A percentile compares a stretch with the other conserved stretches of the same genome.
These are phyloP conservation scores for Exophiala calicioides DNA, from an alignment of 2,329 filamentous ascomycete genomes.

Conservation along the genomic window DNA sequence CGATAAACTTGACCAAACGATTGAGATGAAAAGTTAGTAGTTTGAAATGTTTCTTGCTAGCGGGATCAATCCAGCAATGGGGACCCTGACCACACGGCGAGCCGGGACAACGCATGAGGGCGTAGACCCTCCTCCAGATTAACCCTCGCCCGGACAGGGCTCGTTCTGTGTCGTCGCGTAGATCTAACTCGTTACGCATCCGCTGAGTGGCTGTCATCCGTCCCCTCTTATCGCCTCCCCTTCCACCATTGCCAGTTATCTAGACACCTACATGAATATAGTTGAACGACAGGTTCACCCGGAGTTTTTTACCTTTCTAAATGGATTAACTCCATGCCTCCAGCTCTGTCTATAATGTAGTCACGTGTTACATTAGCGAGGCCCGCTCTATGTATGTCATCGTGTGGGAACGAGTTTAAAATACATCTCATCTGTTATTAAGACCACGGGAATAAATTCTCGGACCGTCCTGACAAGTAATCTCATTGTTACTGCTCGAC, in stretches of 20 bases:
- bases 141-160: slow-evolving; percentile 30
- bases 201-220: slow-evolving; percentile 14
- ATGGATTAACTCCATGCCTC: slow-evolving; percentile 6
- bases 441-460: too few relatives aligned
- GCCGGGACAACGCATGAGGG: slow-evolving; percentile 35
- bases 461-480: too few relatives aligned
- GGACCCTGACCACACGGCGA: slow-evolving; percentile 31
- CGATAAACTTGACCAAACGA: slow-evolving; percentile 34
- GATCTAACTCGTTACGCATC: slow-evolving; percentile 34
- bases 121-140: slow-evolving; percentile 37
- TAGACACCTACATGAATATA: slow-evolving; percentile 1
- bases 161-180: slow-evolving; percentile 32
- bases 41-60: slow-evolving; percentile 38
- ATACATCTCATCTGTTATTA: too few relatives aligned
- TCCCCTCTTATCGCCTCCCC: slow-evolving; percentile 5
- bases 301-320: slow-evolving; percentile 10
- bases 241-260: background rate
- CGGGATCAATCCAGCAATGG: slow-evolving; percentile 39
- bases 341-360: slow-evolving; percentile 7
- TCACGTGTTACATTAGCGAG: too few relatives aligned
- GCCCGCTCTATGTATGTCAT: too few relatives aligned
- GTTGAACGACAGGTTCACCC: slow-evolving; percentile 11
- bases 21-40: slow-evolving; percentile 36
- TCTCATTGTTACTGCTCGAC: too few relatives aligned
- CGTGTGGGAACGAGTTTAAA: too few relatives aligned